Evolutionary conservation across 441 rosid species (phyloP).

Genomic region (Pelargonium fulgidum): DNA sequence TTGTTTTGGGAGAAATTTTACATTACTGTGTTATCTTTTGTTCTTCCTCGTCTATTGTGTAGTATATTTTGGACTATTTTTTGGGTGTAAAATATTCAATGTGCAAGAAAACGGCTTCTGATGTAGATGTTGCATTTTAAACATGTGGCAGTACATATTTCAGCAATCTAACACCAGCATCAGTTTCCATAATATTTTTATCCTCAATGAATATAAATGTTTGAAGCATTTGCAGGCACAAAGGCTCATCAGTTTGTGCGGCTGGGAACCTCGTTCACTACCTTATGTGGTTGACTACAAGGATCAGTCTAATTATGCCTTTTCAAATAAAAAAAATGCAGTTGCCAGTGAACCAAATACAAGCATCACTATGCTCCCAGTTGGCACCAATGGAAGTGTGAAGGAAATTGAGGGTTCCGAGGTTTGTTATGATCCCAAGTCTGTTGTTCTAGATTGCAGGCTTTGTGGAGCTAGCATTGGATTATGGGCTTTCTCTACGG

Average conservation of each 20-base stretch:
- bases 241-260: slow-evolving; percentile 71
- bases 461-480: slow-evolving; percentile 95
- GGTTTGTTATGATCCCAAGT: slow-evolving; percentile 48
- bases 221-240: slow-evolving; percentile 52
- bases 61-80: not conserved
- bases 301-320: slow-evolving; percentile 34
- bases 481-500: slow-evolving; percentile 67
- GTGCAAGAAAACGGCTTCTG: not conserved
- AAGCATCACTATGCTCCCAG: slow-evolving; percentile 26
- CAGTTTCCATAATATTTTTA: slow-evolving; percentile 8
- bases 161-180: not conserved
- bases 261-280: slow-evolving; percentile 83
- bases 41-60: not conserved
- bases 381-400: slow-evolving; percentile 23
- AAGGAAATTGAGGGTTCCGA: slow-evolving; percentile 30
- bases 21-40: not conserved
- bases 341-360: slow-evolving; percentile 35
- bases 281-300: slow-evolving; percentile 74
- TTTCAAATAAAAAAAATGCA: slow-evolving; percentile 33
- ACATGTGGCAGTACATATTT: not conserved
- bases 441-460: slow-evolving; percentile 78
- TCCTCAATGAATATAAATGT: slow-evolving; percentile 20
- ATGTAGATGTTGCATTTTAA: not conserved
- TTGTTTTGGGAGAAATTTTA: too few relatives aligned
- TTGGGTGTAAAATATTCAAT: not conserved